Conservation (phyloP, 148 eudicot genomes). For the Fagopyrum esculentum region DNA sequence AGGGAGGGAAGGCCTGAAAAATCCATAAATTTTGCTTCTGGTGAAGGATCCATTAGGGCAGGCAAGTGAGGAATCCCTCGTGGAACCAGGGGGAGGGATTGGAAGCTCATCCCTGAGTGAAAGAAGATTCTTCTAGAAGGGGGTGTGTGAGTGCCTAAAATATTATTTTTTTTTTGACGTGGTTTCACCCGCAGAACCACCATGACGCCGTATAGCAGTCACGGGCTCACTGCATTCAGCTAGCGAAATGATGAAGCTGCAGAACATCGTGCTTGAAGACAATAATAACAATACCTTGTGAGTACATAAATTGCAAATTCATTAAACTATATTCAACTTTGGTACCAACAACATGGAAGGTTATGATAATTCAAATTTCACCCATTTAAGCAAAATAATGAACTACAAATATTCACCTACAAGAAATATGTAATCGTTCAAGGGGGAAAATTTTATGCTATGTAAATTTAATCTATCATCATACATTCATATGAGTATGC, state of each 20-base stretch:
- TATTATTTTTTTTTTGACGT: no score
- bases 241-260: constrained; percentile 72
- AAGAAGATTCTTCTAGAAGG: no score
- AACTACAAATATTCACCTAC: neutral
- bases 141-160: no score
- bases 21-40: no score
- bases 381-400: neutral
- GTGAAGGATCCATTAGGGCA: no score
- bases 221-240: constrained; percentile 74
- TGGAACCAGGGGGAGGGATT: no score
- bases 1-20: no score
- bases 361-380: neutral
- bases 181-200: constrained; percentile 3
- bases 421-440: neutral
- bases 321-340: neutral
- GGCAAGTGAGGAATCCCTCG: no score
- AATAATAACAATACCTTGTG: constrained; percentile 90
- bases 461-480: neutral
- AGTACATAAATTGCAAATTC: neutral
- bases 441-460: neutral
- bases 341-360: neutral
- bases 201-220: constrained; percentile 69
- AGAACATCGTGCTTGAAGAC: constrained; percentile 86
- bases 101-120: no score
- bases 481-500: neutral